A percentile compares a stretch with the other conserved stretches of the same genome.
These are phyloP conservation scores for Mortierella sp. DNA, from an alignment of 371 early-diverging fungal genomes.

Conservation along the genomic window DNA sequence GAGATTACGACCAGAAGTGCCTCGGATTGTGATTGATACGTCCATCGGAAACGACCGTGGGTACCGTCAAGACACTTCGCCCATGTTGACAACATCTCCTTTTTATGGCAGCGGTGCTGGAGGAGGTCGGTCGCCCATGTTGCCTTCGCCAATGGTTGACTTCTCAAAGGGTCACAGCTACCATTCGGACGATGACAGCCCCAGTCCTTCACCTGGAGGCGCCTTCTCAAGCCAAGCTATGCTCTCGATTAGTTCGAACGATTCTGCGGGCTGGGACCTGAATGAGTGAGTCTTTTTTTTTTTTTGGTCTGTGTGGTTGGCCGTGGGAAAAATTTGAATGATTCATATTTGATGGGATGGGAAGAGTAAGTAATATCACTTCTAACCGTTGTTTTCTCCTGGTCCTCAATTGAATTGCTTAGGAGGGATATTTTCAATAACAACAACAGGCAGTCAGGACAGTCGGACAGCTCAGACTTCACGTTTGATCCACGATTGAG, in stretches of 20 bases:
- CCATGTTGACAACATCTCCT: slow-evolving; percentile 47
- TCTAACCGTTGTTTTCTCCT: not conserved
- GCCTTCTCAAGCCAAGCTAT: slow-evolving; percentile 34
- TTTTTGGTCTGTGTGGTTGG: not conserved
- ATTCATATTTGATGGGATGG: not conserved
- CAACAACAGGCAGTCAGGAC: slow-evolving; percentile 23
- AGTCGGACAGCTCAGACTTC: slow-evolving; percentile 35
- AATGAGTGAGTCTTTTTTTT: slow-evolving; percentile 25
- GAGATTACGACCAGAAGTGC: slow-evolving; percentile 51
- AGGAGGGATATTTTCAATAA: slow-evolving; percentile 35
- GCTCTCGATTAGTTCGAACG: slow-evolving; percentile 42
- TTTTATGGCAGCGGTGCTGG: not conserved
- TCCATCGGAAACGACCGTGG: slow-evolving; percentile 43
- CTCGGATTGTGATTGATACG: slow-evolving; percentile 55
- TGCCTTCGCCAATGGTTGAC: slow-evolving; percentile 46
- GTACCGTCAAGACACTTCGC: slow-evolving; percentile 40
- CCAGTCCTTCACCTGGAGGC: slow-evolving; percentile 23
- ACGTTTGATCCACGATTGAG: slow-evolving; percentile 17
- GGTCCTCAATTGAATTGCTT: not conserved
- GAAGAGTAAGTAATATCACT: not conserved
- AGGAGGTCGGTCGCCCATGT: slow-evolving; percentile 26
- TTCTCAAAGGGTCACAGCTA: slow-evolving; percentile 46
- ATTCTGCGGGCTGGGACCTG: slow-evolving; percentile 40
- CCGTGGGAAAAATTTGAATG: not conserved
- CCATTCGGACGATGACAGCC: slow-evolving; percentile 42